Evolutionary conservation across 192 early-diverging fungal species (phyloP), one percentile per base, ranked within the genome.

Genomic region (Coemansia sp.): DNA sequence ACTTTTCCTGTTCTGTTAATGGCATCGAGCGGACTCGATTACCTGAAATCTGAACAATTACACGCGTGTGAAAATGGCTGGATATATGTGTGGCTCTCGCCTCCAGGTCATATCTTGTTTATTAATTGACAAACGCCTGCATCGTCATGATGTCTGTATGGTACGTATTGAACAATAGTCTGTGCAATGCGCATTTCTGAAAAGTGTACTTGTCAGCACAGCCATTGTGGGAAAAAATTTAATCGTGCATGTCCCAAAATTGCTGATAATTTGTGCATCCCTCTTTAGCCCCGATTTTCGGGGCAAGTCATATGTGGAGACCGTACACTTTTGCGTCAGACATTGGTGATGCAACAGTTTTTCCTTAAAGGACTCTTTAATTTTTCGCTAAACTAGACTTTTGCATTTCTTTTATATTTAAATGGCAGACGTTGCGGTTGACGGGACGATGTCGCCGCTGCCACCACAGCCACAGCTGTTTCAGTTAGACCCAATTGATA

Each of bases 391-490:
- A 8, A 34, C 31, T 34, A 34, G 31, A 34, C 8, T 8, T 34
- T 34, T 34, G 6, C 19, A 17, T 21, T 50, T 50, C 19, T 50
- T 22, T 17, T 22, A 19, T 17, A 22, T 50, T 7, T 5, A 50
- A 21, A 50, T 50, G 48, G 48, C 48, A 3, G 48, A 50, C 48
- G 21, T 50, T 50, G 48, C 48, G n/a, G 40, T 44, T 44, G 40
- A 44, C 47, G 47, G 47, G 47, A 48, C 47, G 47, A n/a, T 7
- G 15, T 62, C 60, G 21, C 65, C 69, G 19, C 53, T 72, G 38
- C 68, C 68, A 19, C 51, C 59, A 38, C 53, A 59, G 17, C 78
- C 82, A 8, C 74, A 68, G 50, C 74, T 87, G 52, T 85, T 85
- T 49, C 63, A 74, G 40, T 26, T 68, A 19, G 75, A 74, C 0